Evolutionary conservation across 2,329 filamentous ascomycete genomes (phyloP).

Genomic region (Penicillium brevicompactum): DNA sequence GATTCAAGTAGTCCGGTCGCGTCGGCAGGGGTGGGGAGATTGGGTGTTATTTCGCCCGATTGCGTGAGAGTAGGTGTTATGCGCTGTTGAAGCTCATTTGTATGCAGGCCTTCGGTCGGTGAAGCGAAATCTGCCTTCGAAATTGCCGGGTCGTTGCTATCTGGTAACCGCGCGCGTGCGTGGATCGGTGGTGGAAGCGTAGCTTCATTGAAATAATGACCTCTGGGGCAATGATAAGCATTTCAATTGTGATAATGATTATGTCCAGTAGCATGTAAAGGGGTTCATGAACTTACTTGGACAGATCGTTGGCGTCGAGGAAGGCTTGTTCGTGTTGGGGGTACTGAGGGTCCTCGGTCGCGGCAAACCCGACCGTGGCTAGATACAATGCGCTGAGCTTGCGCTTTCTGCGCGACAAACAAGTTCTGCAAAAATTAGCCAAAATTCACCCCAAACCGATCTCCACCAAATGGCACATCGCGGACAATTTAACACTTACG

Average conservation of each 20-base stretch:
- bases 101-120: constrained; percentile 13
- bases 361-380: constrained; percentile 65
- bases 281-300: constrained; percentile 52
- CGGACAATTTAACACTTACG: constrained; percentile 45
- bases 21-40: constrained; percentile 11
- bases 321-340: constrained; percentile 55
- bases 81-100: constrained; percentile 10
- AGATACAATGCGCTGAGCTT: constrained; percentile 88
- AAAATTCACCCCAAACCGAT: constrained; percentile 24
- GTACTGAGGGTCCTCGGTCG: constrained; percentile 54
- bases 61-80: constrained; percentile 1
- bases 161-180: constrained; percentile 24
- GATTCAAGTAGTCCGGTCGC: constrained; percentile 7
- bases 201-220: constrained; percentile 58
- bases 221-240: constrained; percentile 45
- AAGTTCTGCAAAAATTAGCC: constrained; percentile 49
- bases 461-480: neutral
- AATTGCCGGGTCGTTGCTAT: constrained; percentile 23
- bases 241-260: neutral
- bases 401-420: constrained; percentile 81
- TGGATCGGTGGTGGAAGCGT: constrained; percentile 50
- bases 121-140: constrained; percentile 35
- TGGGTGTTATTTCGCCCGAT: constrained; percentile 6
- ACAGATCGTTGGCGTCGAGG: constrained; percentile 60
- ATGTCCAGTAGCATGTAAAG: neutral